Percentiles rank a stretch among this genome's conserved stretches.
phyloP scores from a whole-genome alignment of 768 basidiomycete genomes.

The Clavulina sp. region DNA sequence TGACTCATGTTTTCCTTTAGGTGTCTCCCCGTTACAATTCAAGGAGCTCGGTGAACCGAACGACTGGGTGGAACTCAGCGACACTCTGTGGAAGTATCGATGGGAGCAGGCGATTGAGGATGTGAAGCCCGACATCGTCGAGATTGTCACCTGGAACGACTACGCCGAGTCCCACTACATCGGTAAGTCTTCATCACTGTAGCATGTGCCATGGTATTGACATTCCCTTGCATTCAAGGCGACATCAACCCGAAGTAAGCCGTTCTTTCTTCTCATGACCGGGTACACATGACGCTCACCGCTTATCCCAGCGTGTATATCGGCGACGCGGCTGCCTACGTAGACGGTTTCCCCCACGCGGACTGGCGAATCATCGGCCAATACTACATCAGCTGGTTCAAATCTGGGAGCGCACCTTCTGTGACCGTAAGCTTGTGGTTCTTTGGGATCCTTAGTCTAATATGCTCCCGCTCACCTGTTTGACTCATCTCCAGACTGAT shows the following conservation, averaged over 20 bases:
- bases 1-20: not conserved
- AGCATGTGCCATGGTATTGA: not conserved
- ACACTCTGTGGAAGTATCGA: slow-evolving; percentile 7
- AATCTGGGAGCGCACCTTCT: no score
- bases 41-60: slow-evolving; percentile 7
- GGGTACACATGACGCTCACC: not conserved
- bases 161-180: slow-evolving; percentile 7
- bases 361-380: no score
- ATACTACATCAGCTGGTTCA: no score
- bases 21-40: slow-evolving; percentile 9
- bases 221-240: no score
- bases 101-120: slow-evolving; percentile 7
- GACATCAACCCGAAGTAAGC: no score
- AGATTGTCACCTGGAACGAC: slow-evolving; percentile 6
- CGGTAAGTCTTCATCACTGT: not conserved
- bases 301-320: no score
- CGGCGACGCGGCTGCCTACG: no score
- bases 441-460: no score
- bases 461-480: no score
- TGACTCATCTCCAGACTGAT: no score
- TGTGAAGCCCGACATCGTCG: slow-evolving; percentile 7
- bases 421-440: no score
- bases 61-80: slow-evolving; percentile 5
- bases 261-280: not conserved
- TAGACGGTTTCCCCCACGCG: no score